Base-by-base conservation (phyloP, 1,284 basidiomycete genomes). In the Tylopilus orsonianus region DNA sequence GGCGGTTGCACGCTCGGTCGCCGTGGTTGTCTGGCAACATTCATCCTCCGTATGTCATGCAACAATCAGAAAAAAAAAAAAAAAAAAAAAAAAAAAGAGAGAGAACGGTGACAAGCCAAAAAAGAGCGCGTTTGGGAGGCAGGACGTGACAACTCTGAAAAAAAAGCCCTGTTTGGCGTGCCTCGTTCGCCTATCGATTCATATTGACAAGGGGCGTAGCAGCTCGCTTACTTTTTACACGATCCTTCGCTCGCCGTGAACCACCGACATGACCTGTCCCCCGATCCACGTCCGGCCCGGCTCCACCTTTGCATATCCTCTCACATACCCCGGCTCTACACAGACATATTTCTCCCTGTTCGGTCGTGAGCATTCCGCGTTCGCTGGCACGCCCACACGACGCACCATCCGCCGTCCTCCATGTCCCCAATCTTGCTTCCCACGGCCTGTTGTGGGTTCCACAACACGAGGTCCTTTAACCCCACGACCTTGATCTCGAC, bases 381-480 rank as follows among this genome's bases (percentile, higher is more conserved):
- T 8, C n/a, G 14, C 23, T n/a, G 3, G 5, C 26, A 30, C 8
- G 2, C 18, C 9, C 0, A n/a, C 27, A 26, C 13, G 16, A 54
- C 80, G 54, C 70, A 92, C 92, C 92, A 96, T 65, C 91, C 93
- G 0, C 79, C 79, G 2, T 79, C 76, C 62, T 94, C 90, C 89
- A 96, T 91, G 61, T 96, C 93, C 9, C 67, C 80, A 8, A 95
- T 87, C 60, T 82, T 85, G 39, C 74, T 72, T 0, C 90, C 91
- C 5, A 71, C 73, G 49, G 77, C 80, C 35, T 74, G 73, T 56
- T 81, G 81, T 7, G 93, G 92, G 71, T 96, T 95, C 93, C 93
- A 95, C 35, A 93, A 71, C 8, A 90, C 88, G 4, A 90, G 80
- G 61, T 90, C 83, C 68, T 86, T 83, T 56, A 93, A 77, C 29